Evolutionary conservation across 306 rosid genomes (phyloP).

Genomic region (Trifolium pratense): DNA sequence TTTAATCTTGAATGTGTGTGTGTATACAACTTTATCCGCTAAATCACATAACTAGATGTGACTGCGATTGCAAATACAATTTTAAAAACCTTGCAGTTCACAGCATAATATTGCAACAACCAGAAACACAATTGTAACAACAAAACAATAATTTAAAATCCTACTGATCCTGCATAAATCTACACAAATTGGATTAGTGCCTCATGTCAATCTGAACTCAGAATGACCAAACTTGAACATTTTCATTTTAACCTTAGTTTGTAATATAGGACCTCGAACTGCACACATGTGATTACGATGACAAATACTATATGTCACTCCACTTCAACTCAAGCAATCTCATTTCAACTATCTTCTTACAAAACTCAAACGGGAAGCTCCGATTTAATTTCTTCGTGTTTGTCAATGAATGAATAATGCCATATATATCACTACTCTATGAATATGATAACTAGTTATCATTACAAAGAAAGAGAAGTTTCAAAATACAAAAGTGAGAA

Average conservation of each 20-base stretch:
- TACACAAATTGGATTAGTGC: not conserved
- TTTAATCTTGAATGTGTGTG: too few species aligned
- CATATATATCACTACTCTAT: not conserved
- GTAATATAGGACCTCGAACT: not conserved
- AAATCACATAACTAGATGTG: not conserved
- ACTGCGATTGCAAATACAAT: not conserved
- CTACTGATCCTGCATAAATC: not conserved
- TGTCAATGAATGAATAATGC: conserved; percentile 10
- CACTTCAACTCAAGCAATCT: not conserved
- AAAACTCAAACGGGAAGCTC: not conserved
- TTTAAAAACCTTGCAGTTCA: not conserved
- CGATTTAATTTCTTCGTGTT: not conserved
- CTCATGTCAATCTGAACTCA: conserved; percentile 1
- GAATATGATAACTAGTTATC: conserved; percentile 2
- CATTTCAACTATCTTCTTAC: not conserved
- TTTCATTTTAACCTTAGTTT: conserved; percentile 5
- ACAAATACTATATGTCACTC: not conserved
- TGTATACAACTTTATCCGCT: too few species aligned
- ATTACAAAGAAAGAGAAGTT: not conserved
- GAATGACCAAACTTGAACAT: not conserved
- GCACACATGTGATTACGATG: not conserved
- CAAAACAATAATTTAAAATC: not conserved
- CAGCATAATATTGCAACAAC: not conserved
- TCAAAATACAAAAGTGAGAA: conserved; percentile 4
- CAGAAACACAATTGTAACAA: not conserved